Percentiles rank a stretch among this genome's conserved stretches.
phyloP scores from a whole-genome alignment of 2,329 filamentous ascomycete genomes.

The Colletotrichum sp. region DNA sequence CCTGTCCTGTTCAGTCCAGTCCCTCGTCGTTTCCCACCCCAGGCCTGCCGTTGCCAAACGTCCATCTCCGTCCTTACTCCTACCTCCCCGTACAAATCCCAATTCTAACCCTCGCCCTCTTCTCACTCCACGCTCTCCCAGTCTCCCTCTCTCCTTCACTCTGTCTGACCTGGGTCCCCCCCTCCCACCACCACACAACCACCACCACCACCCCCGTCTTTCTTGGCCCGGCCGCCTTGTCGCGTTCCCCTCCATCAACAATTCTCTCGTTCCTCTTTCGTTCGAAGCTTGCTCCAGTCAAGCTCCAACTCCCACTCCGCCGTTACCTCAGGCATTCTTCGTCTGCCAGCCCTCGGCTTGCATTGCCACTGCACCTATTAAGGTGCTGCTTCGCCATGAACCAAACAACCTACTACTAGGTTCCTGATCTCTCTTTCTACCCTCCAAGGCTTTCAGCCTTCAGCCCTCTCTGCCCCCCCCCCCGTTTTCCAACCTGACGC shows the following conservation, averaged over 20 bases:
- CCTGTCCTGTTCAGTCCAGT: background rate
- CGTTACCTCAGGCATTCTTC: constrained; percentile 17
- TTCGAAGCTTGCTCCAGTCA: constrained; percentile 15
- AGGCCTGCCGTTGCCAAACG: background rate
- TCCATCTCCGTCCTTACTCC: background rate
- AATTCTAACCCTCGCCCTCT: constrained; percentile 8
- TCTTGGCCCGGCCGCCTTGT: background rate
- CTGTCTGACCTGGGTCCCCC: constrained; percentile 1
- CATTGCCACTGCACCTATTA: constrained; percentile 4
- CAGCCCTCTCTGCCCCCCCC: background rate
- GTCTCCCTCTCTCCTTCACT: background rate
- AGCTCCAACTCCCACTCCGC: background rate
- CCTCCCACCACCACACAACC: background rate
- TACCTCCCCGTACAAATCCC: constrained; percentile 14
- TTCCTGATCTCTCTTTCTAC: background rate
- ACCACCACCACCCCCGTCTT: background rate
- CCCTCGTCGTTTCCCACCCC: background rate
- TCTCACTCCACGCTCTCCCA: background rate
- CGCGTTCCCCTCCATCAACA: constrained; percentile 1
- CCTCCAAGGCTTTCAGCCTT: constrained; percentile 8
- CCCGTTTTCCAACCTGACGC: background rate
- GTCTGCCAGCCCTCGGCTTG: background rate
- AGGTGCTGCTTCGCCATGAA: constrained; percentile 21
- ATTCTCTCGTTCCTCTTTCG: constrained; percentile 12
- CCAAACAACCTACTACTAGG: background rate